These are phyloP conservation scores for Podospora australis DNA, from an alignment of 495 filamentous ascomycete genomes.

Conservation along the genomic window DNA sequence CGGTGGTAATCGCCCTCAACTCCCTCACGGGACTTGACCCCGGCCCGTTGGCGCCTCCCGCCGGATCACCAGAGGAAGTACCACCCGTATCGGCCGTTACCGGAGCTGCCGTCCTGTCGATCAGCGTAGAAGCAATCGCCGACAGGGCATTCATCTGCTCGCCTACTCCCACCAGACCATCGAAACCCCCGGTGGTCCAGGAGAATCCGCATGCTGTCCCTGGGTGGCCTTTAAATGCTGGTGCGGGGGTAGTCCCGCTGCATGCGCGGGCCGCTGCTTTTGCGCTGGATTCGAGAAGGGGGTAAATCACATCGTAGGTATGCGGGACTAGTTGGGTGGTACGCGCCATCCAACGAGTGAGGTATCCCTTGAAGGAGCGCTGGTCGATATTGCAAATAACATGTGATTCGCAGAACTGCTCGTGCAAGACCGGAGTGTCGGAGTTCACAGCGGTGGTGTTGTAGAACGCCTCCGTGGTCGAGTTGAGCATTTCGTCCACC, in stretches of 20 bases:
- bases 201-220: constrained; percentile 50
- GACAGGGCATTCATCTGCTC: constrained; percentile 67
- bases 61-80: constrained; percentile 56
- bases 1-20: constrained; percentile 41
- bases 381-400: constrained; percentile 65
- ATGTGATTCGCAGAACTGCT: constrained; percentile 62
- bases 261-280: constrained; percentile 57
- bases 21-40: constrained; percentile 16
- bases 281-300: constrained; percentile 53
- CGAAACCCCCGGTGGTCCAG: constrained; percentile 37
- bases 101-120: constrained; percentile 40
- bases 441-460: constrained; percentile 24
- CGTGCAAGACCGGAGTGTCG: constrained; percentile 52
- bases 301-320: constrained; percentile 48
- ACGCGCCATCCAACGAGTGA: constrained; percentile 63
- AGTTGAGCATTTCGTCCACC: constrained; percentile 49
- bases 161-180: constrained; percentile 51
- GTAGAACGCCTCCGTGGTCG: constrained; percentile 51
- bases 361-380: constrained; percentile 68
- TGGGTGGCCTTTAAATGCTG: constrained; percentile 40
- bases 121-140: constrained; percentile 58
- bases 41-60: constrained; percentile 40
- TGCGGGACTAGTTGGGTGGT: constrained; percentile 61
- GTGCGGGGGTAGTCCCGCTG: constrained; percentile 47
- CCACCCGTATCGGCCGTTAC: constrained; percentile 55